Conservation (phyloP, 352 stramenopile species). For the Peronospora farinosa region DNA sequence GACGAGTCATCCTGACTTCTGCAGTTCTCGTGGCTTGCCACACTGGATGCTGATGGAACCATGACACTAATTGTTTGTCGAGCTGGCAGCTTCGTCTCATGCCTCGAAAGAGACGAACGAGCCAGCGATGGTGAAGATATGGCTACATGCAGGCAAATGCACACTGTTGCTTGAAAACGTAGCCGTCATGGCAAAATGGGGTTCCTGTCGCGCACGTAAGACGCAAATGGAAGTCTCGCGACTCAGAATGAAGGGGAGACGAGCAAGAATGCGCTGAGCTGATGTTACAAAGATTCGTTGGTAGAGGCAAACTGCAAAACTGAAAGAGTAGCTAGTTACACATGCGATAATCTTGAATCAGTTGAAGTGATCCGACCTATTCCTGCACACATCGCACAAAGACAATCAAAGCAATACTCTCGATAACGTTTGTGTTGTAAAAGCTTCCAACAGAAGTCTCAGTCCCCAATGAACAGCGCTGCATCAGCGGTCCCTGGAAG, state of each 20-base stretch:
- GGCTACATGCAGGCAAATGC: not conserved
- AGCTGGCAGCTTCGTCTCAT: not conserved
- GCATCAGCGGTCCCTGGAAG: conserved; percentile 6
- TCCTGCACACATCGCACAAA: not conserved
- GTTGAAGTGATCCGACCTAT: not conserved
- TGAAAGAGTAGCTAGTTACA: conserved; percentile 10
- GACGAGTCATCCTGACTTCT: not conserved
- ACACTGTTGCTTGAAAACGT: not conserved
- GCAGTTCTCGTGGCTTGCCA: not conserved
- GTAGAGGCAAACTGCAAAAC: conserved; percentile 18
- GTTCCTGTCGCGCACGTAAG: conserved; percentile 9
- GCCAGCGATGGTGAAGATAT: not conserved
- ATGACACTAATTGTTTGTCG: conserved; percentile 1
- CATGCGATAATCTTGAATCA: conserved; percentile 8
- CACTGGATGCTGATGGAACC: conserved; percentile 1
- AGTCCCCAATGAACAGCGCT: conserved; percentile 20
- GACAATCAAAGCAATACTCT: conserved; percentile 6
- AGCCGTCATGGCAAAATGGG: not conserved
- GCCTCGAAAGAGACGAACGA: not conserved
- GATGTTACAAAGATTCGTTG: conserved; percentile 8
- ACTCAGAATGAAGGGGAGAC: conserved; percentile 18
- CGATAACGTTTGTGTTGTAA: conserved; percentile 15
- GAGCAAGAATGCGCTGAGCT: conserved; percentile 6
- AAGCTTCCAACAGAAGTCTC: conserved; percentile 44
- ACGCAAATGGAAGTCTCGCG: conserved; percentile 10